phyloP scores from a whole-genome alignment of 2,329 filamentous ascomycete species.

The Hymenoscyphus repandus region DNA sequence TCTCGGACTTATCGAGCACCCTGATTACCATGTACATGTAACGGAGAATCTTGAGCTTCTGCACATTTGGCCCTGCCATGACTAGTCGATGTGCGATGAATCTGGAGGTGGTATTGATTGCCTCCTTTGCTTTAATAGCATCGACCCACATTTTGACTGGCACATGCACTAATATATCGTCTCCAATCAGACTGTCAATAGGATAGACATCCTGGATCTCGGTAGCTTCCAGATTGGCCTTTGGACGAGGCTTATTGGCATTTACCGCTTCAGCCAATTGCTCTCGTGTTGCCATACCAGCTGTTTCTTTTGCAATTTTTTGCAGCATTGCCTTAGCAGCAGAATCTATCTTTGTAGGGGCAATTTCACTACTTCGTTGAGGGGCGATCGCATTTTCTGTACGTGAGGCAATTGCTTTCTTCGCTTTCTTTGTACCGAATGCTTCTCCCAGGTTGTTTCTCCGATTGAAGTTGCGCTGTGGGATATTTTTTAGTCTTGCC shows the following conservation, averaged over 20 bases:
- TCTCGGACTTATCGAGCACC: slow-evolving; percentile 46
- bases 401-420: slow-evolving; percentile 66
- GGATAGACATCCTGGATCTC: slow-evolving; percentile 71
- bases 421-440: slow-evolving; percentile 82
- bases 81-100: slow-evolving; percentile 59
- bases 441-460: slow-evolving; percentile 67
- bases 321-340: slow-evolving; percentile 56
- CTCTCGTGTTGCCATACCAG: slow-evolving; percentile 61
- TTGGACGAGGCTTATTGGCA: slow-evolving; percentile 66
- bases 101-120: slow-evolving; percentile 51
- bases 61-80: slow-evolving; percentile 46
- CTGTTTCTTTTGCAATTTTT: slow-evolving; percentile 55
- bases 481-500: slow-evolving; percentile 11
- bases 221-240: slow-evolving; percentile 60
- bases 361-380: slow-evolving; percentile 29
- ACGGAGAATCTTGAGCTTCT: slow-evolving; percentile 53
- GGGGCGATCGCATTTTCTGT: slow-evolving; percentile 64
- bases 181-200: slow-evolving; percentile 59
- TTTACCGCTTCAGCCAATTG: slow-evolving; percentile 61
- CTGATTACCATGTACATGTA: slow-evolving; percentile 54
- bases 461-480: slow-evolving; percentile 53
- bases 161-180: slow-evolving; percentile 61
- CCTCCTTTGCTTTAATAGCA: slow-evolving; percentile 51
- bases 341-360: slow-evolving; percentile 47
- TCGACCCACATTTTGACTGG: slow-evolving; percentile 72